Percentiles rank a stretch among this genome's conserved stretches.
These are phyloP conservation scores for Trametes coccinea DNA, from an alignment of 768 basidiomycete species.

Conservation along the genomic window DNA sequence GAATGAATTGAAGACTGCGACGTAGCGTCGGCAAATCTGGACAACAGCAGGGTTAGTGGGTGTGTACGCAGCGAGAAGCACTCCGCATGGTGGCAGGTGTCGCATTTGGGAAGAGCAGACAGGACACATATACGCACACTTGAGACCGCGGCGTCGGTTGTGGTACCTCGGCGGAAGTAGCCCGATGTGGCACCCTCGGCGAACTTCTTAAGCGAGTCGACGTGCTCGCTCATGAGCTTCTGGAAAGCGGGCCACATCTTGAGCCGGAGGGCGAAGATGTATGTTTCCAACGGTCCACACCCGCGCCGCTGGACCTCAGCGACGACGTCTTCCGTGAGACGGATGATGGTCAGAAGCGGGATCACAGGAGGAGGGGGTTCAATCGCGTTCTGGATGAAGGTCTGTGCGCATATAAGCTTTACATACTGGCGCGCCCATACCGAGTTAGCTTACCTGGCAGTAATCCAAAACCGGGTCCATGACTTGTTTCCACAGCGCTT, in stretches of 20 bases:
- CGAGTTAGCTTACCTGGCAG: slow-evolving; percentile 55
- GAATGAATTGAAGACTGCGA: slow-evolving; percentile 78
- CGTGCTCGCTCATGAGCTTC: slow-evolving; percentile 81
- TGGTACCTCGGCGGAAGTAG: slow-evolving; percentile 59
- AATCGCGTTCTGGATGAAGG: slow-evolving; percentile 66
- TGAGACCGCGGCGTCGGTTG: slow-evolving; percentile 69
- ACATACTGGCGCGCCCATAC: background rate
- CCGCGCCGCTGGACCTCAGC: slow-evolving; percentile 73
- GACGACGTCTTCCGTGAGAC: slow-evolving; percentile 81
- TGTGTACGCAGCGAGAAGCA: background rate
- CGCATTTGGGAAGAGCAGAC: too few species aligned
- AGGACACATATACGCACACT: slow-evolving; percentile 11
- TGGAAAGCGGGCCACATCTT: slow-evolving; percentile 95
- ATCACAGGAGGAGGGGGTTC: slow-evolving; percentile 75
- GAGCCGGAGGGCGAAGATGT: slow-evolving; percentile 77
- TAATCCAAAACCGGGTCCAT: slow-evolving; percentile 92
- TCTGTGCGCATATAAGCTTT: slow-evolving; percentile 39
- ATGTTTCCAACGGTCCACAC: slow-evolving; percentile 79
- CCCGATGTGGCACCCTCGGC: slow-evolving; percentile 69
- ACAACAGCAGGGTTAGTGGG: background rate
- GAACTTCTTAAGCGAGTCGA: slow-evolving; percentile 79
- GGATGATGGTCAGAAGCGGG: slow-evolving; percentile 87
- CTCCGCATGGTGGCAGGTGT: slow-evolving; percentile 21
- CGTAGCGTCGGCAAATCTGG: slow-evolving; percentile 76
- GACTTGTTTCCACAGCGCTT: slow-evolving; percentile 85